Base-by-base conservation (phyloP, 2,329 filamentous ascomycete genomes). In the Phaeoacremonium minimum region DNA sequence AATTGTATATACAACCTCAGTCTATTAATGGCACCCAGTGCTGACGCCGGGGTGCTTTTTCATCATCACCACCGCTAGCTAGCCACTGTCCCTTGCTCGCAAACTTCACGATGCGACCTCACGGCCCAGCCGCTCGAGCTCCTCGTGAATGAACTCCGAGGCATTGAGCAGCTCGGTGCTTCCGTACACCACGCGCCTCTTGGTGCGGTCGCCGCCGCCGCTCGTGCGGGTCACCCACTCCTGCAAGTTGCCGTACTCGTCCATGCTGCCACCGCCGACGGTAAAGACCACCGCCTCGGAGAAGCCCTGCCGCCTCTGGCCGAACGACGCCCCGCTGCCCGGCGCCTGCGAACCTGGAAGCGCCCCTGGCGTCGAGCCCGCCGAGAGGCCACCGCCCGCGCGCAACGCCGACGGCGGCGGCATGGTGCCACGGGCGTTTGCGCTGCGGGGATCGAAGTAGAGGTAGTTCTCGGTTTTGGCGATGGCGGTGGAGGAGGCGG, bases 221-320 rank as follows among this genome's bases (percentile, higher is more conserved):
- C 73, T 71, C 4, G 87, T 89, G 46, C 91, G 75, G 58, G 79
- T 80, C 5, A 91, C 88, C 93, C 93, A 98, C 56, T 97, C 93
- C 57, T 95, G 88, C 57, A 98, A 60, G 61, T 98, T 98, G 15
- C 90, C 91, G 57, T 97, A 98, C 60, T 98, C 93, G 50, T 98
- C 93, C 87, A 98, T 97, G 57, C 89, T 96, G 29, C 93, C 93
- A 32, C 94, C 93, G 4, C 93, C 93, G 4, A 94, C 88, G 0
- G 87, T 91, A 56, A 96, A 95, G n/a, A 95, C 87, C 37, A 95
- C 83, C 2, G 88, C 87, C 53, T 95, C 90, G 33, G 80, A 86
- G 61, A 91, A 96, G 0, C 87, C 89, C 53, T 95, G 90, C 37
- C 91, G 72, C 42, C 89, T 70, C 62, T 97, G 91, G 2, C 91